Conservation (phyloP, 768 basidiomycete species). For the Asterophora lycoperdoides region DNA sequence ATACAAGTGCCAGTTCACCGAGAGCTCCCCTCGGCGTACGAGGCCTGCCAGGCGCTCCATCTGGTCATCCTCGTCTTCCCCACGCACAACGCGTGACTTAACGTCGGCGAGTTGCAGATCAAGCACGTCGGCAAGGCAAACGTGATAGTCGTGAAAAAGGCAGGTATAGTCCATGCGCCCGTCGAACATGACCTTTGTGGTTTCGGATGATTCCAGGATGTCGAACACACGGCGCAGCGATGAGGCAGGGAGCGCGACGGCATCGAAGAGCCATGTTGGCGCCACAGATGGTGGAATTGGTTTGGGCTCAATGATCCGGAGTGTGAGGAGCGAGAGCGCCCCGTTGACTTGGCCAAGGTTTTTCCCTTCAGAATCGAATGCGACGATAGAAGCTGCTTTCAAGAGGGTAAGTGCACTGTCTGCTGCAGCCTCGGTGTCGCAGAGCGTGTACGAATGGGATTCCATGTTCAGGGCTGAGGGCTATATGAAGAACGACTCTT, state of each 20-base stretch:
- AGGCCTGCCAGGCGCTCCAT: background rate
- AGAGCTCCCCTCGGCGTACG: background rate
- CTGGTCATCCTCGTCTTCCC: constrained; percentile 1
- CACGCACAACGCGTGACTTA: constrained; percentile 6
- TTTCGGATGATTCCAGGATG: constrained; percentile 8
- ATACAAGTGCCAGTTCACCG: background rate
- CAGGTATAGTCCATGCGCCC: constrained; percentile 13
- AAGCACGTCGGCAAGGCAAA: constrained; percentile 2
- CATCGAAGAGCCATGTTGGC: constrained; percentile 6
- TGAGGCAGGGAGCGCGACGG: background rate
- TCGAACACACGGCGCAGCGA: constrained; percentile 6
- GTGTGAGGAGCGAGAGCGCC: constrained; percentile 5
- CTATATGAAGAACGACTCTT: no score
- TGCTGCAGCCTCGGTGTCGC: background rate
- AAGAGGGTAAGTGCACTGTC: background rate
- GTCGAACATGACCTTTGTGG: constrained; percentile 10
- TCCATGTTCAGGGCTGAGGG: no score
- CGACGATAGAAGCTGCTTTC: background rate
- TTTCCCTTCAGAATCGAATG: background rate
- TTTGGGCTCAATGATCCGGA: constrained; percentile 1
- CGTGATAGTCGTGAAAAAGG: constrained; percentile 5
- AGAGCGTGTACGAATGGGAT: background rate
- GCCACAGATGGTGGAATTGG: background rate
- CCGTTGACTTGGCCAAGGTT: no score
- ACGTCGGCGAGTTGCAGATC: constrained; percentile 12